Conservation (phyloP, 2,329 filamentous ascomycete species). For the Metarhizium anisopliae region DNA sequence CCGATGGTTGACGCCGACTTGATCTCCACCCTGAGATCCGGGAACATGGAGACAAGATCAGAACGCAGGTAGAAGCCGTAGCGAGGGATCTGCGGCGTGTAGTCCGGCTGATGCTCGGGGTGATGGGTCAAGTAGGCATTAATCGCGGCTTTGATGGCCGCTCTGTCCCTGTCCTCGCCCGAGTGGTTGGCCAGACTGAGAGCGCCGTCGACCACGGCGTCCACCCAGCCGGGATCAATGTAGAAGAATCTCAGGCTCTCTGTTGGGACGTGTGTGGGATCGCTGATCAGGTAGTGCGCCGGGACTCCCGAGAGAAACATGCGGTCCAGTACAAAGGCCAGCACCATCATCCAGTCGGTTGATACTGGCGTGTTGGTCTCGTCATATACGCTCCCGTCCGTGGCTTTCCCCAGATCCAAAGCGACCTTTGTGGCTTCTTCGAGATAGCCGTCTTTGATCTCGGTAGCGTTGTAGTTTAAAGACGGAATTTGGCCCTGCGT, state of each 20-base stretch:
- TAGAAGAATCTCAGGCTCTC: slow-evolving; percentile 35
- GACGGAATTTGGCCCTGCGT: not conserved
- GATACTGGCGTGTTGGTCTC: slow-evolving; percentile 21
- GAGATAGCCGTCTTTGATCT: not conserved
- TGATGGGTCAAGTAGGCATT: slow-evolving; percentile 20
- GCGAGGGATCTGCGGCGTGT: slow-evolving; percentile 16
- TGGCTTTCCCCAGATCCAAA: not conserved
- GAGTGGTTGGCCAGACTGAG: slow-evolving; percentile 31
- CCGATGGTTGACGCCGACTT: not conserved
- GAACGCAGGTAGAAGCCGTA: slow-evolving; percentile 32
- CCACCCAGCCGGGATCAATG: slow-evolving; percentile 34
- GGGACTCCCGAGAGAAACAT: slow-evolving; percentile 28
- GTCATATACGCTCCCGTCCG: slow-evolving; percentile 5
- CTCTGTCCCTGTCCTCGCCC: slow-evolving; percentile 18
- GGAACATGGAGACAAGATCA: slow-evolving; percentile 25
- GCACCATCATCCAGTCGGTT: slow-evolving; percentile 28
- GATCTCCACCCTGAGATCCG: slow-evolving; percentile 24
- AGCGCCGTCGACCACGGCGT: slow-evolving; percentile 34
- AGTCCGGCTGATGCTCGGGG: slow-evolving; percentile 10
- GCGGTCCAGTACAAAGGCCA: slow-evolving; percentile 26
- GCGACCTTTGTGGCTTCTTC: not conserved
- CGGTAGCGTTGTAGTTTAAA: not conserved
- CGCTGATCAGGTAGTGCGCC: slow-evolving; percentile 29
- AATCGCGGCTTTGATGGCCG: slow-evolving; percentile 16
- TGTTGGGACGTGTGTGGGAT: slow-evolving; percentile 22